Conservation (phyloP, 495 filamentous ascomycete species). For the Rhizodiscina lignyota region DNA sequence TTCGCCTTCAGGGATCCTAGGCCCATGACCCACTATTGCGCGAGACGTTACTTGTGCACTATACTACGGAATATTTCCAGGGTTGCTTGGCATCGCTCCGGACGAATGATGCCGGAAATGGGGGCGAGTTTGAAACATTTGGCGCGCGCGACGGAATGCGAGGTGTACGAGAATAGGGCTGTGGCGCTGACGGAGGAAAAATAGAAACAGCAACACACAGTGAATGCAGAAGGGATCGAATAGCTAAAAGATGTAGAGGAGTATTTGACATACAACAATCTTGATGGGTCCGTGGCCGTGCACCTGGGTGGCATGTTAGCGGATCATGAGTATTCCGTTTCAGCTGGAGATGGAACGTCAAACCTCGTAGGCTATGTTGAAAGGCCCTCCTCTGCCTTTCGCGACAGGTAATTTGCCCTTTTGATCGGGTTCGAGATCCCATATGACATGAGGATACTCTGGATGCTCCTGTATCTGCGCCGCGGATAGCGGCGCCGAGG, state of each 20-base stretch:
- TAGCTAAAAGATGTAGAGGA: background rate
- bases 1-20: conserved; percentile 23
- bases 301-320: too few species aligned
- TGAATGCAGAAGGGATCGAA: conserved; percentile 4
- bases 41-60: too few species aligned
- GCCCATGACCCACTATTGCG: conserved; percentile 33
- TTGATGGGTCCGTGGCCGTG: conserved; percentile 58
- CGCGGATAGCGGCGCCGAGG: conserved; percentile 21
- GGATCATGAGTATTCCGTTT: too few species aligned
- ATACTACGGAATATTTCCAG: too few species aligned
- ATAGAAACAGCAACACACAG: conserved; percentile 1
- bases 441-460: conserved; percentile 35
- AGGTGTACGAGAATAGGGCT: too few species aligned
- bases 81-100: too few species aligned
- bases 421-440: conserved; percentile 42
- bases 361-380: conserved; percentile 62
- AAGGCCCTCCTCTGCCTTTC: conserved; percentile 44
- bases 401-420: conserved; percentile 45
- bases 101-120: too few species aligned
- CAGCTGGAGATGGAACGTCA: too few species aligned
- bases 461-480: conserved; percentile 32
- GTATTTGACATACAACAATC: conserved; percentile 58
- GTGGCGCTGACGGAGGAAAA: background rate
- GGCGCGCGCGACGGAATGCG: too few species aligned
- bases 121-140: too few species aligned